Evolutionary conservation across 768 basidiomycete species (phyloP).

Genomic region (Scleroderma bovista): DNA sequence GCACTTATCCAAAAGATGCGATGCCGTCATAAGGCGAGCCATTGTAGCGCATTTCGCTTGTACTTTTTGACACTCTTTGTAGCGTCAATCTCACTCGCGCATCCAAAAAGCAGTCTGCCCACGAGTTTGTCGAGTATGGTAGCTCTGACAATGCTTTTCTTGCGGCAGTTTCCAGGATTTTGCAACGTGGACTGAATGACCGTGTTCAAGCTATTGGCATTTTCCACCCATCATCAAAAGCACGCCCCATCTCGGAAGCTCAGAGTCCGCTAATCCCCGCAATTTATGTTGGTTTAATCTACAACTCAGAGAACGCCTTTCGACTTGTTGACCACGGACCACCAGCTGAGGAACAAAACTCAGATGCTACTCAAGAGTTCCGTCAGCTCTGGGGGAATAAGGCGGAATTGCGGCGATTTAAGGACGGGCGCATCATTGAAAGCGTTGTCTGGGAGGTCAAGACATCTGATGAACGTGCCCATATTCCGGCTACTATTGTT

Average conservation of each 20-base stretch:
- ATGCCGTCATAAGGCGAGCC: slow-evolving; percentile 60
- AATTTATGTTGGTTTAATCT: slow-evolving; percentile 70
- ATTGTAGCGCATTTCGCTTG: neutral
- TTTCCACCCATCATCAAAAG: slow-evolving; percentile 44
- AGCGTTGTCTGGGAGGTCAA: slow-evolving; percentile 96
- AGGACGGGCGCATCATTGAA: slow-evolving; percentile 88
- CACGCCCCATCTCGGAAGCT: slow-evolving; percentile 47
- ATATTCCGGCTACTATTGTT: slow-evolving; percentile 72
- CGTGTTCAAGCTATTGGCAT: slow-evolving; percentile 63
- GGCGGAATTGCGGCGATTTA: slow-evolving; percentile 90
- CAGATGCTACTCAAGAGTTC: slow-evolving; percentile 52
- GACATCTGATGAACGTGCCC: slow-evolving; percentile 71
- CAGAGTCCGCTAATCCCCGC: slow-evolving; percentile 45
- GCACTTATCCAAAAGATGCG: slow-evolving; percentile 62
- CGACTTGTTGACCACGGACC: slow-evolving; percentile 94
- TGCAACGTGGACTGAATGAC: slow-evolving; percentile 67
- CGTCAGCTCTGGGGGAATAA: slow-evolving; percentile 87
- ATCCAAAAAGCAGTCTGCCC: slow-evolving; percentile 37
- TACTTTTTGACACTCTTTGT: slow-evolving; percentile 5
- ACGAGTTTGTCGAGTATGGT: slow-evolving; percentile 47
- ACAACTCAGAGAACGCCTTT: slow-evolving; percentile 66
- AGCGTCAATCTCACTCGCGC: slow-evolving; percentile 46
- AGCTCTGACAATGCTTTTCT: slow-evolving; percentile 53
- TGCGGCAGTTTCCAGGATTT: slow-evolving; percentile 41
- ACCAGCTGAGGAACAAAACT: slow-evolving; percentile 55